A percentile compares a stretch with the other conserved stretches of the same genome.
phyloP scores from a whole-genome alignment of 2,329 filamentous ascomycete species.

The Daldinia sp. region DNA sequence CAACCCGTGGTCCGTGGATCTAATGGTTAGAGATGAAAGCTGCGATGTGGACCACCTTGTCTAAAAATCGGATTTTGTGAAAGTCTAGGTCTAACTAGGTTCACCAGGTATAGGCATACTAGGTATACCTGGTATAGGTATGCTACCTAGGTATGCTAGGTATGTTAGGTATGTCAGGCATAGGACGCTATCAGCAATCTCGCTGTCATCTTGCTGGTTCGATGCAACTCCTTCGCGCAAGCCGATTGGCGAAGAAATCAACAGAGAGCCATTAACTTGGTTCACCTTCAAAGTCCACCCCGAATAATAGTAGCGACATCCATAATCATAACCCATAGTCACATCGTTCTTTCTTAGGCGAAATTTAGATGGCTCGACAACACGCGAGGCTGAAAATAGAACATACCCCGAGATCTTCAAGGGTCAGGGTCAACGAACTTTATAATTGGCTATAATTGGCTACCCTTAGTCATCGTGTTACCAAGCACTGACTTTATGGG shows the following conservation, averaged over 20 bases:
- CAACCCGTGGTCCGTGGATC: too few relatives aligned
- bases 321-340: constrained; percentile 6
- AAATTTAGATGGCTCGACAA: constrained; percentile 13
- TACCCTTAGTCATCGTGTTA: constrained; percentile 41
- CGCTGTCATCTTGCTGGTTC: constrained; percentile 10
- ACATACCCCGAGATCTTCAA: constrained; percentile 28
- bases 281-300: not conserved
- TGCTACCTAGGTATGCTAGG: not conserved
- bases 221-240: constrained; percentile 31
- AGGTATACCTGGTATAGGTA: not conserved
- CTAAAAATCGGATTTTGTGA: constrained; percentile 26
- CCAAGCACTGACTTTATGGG: constrained; percentile 28
- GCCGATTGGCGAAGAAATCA: constrained; percentile 26
- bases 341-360: constrained; percentile 4
- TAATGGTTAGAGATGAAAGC: constrained; percentile 11
- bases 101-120: not conserved
- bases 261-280: not conserved
- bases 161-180: constrained; percentile 20
- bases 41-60: constrained; percentile 28
- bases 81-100: not conserved
- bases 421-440: constrained; percentile 25
- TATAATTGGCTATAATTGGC: constrained; percentile 44
- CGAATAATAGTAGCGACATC: not conserved
- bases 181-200: constrained; percentile 18
- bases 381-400: constrained; percentile 40